Conservation (phyloP, 2,329 filamentous ascomycete species). For the Verticillium zaregamsianum region DNA sequence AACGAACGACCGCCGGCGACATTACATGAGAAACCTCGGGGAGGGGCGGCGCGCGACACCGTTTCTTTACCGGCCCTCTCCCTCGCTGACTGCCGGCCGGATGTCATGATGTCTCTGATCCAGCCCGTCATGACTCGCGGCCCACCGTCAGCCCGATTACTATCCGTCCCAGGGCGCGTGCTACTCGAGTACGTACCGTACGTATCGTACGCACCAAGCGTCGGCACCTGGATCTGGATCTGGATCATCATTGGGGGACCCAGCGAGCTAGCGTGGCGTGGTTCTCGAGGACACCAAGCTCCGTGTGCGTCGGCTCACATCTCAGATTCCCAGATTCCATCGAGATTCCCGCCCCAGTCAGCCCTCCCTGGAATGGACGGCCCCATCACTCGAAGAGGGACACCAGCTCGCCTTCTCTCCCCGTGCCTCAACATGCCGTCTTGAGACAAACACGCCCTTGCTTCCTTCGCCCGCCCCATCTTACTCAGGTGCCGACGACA, state of each 20-base stretch:
- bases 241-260: not conserved
- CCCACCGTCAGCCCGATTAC: not conserved
- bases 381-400: not conserved
- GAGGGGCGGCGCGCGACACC: not conserved
- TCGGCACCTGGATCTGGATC: not conserved
- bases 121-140: not conserved
- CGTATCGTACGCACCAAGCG: not conserved
- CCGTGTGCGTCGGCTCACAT: not conserved
- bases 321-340: not conserved
- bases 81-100: not conserved
- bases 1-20: too few relatives aligned
- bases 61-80: not conserved
- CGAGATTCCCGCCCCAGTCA: not conserved
- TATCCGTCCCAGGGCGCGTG: not conserved
- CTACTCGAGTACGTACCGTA: not conserved
- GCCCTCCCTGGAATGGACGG: not conserved
- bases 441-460: not conserved
- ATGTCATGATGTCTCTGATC: not conserved
- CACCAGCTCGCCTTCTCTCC: not conserved
- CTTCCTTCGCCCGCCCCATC: not conserved
- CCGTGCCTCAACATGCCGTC: not conserved
- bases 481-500: too few relatives aligned
- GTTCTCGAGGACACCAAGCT: not conserved
- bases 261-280: not conserved
- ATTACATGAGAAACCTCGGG: too few relatives aligned